Conservation (phyloP, 2,329 filamentous ascomycete genomes). For the Microsporum canis region DNA sequence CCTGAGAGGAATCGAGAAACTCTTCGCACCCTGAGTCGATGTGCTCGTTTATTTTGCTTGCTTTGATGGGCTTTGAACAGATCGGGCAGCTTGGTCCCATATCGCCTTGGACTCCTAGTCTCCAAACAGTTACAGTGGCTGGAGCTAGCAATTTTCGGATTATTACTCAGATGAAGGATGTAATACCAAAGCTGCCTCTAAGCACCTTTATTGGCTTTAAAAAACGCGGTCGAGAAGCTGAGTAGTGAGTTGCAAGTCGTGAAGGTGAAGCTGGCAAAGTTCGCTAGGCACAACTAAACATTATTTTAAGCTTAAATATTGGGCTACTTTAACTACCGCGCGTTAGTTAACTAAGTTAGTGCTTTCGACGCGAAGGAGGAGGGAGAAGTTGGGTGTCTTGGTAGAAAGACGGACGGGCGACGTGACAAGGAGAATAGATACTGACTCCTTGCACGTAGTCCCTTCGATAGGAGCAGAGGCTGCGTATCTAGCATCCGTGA, state of each 20-base stretch:
- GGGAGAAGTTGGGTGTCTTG: neutral
- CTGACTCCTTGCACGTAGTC: too few species aligned
- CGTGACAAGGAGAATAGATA: too few species aligned
- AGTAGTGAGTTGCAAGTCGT: neutral
- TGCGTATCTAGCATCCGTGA: too few species aligned
- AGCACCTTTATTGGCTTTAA: neutral
- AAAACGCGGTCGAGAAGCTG: neutral
- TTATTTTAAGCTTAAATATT: neutral
- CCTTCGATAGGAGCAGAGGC: too few species aligned
- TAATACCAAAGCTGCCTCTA: neutral
- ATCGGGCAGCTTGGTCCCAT: slow-evolving; percentile 60
- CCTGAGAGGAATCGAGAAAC: slow-evolving; percentile 45
- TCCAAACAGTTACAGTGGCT: neutral
- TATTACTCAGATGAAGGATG: neutral
- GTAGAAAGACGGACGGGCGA: too few species aligned
- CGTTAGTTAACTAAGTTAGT: neutral
- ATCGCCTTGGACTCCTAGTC: slow-evolving; percentile 3
- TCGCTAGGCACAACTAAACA: neutral
- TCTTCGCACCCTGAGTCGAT: slow-evolving; percentile 71
- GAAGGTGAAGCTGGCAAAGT: neutral
- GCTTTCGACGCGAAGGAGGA: neutral
- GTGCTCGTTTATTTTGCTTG: slow-evolving; percentile 73
- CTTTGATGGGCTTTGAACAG: slow-evolving; percentile 59
- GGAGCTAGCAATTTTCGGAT: neutral
- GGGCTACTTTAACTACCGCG: neutral